Evolutionary conservation across 495 filamentous ascomycete species (phyloP).

Genomic region (Eremomyces bilateralis): DNA sequence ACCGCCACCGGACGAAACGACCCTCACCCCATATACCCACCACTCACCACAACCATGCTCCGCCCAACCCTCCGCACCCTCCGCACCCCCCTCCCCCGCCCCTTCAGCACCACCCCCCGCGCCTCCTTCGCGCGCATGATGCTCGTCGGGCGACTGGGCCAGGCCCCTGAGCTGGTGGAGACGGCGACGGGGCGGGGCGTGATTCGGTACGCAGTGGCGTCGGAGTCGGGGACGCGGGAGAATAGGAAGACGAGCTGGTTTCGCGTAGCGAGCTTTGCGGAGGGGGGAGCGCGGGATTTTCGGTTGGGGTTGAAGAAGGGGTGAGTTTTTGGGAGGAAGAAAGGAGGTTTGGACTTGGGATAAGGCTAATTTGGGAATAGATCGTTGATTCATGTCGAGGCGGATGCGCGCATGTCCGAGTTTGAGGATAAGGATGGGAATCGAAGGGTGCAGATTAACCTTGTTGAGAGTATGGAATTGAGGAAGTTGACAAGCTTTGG

Average conservation of each 20-base stretch:
- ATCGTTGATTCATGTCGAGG: constrained; percentile 50
- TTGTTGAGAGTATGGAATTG: constrained; percentile 46
- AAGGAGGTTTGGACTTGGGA: constrained; percentile 1
- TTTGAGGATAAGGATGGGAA: constrained; percentile 46
- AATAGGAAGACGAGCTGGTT: constrained; percentile 60
- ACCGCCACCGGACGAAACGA: too few species aligned
- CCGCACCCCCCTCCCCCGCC: constrained; percentile 25
- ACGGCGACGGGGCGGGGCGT: constrained; percentile 45
- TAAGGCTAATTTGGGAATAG: constrained; percentile 20
- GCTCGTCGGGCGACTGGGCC: constrained; percentile 55
- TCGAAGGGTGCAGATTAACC: constrained; percentile 29
- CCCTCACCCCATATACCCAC: too few species aligned
- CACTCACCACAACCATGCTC: constrained; percentile 2
- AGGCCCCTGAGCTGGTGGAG: constrained; percentile 41
- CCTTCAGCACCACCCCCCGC: constrained; percentile 31
- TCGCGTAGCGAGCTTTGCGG: constrained; percentile 39
- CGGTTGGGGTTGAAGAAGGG: constrained; percentile 51
- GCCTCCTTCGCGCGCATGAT: constrained; percentile 35
- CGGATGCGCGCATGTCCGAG: constrained; percentile 37
- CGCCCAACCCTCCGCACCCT: constrained; percentile 17
- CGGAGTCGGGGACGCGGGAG: constrained; percentile 30
- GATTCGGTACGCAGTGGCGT: constrained; percentile 44
- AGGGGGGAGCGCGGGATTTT: constrained; percentile 36
- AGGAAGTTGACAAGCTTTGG: too few species aligned
- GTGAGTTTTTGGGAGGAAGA: constrained; percentile 27